Evolutionary conservation across 2,329 filamentous ascomycete species (phyloP), one percentile per base, ranked within the genome.

Genomic region (Nothopassalora personata): DNA sequence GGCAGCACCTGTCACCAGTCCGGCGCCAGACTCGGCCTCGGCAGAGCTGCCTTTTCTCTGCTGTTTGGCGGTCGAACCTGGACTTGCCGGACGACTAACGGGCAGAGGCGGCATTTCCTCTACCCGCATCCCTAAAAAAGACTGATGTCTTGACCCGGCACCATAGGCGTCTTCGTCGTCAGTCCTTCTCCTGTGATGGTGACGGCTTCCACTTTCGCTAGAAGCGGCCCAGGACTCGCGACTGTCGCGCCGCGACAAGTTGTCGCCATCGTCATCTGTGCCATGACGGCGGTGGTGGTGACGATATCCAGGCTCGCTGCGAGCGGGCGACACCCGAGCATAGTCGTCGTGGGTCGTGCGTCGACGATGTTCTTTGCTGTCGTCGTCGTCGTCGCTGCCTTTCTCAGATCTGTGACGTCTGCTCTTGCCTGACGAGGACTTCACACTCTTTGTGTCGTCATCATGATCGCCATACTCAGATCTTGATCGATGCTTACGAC

Each of bases 51-150:
- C 70, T 68, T 65, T 53, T 56, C 62, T 69, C 69, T 58, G 51
- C 51, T 60, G 59, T 33, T 23, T 61, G 59, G 62, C 56, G 64
- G 66, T 67, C 63, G 58, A 62, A 60, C 58, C 64, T 58, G 69
- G 64, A 60, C 67, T 69, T 47, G 59, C 58, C 51, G 64, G 59
- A 54, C 58, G 56, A 66, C 67, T 71, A 68, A 59, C 70, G 72
- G 73, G 72, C 70, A 75, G 72, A 74, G 73, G 72, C 63, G 76
- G 77, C 79, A 80, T 75, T 76, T 81, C 80, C 81, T 83, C 83
- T 80, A 81, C 82, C 82, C 81, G 77, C 75, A 77, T 76, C 71
- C 73, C 83, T 86, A 86, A 85, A 85, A 86, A 86, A 85, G 83
- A 80, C 76, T 79, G 70, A 54, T 75, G 70, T 59, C 75, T 60